A percentile compares a stretch with the other conserved stretches of the same genome.
phyloP scores from a whole-genome alignment of 306 rosid species.

The Sphenostylis stenocarpa region DNA sequence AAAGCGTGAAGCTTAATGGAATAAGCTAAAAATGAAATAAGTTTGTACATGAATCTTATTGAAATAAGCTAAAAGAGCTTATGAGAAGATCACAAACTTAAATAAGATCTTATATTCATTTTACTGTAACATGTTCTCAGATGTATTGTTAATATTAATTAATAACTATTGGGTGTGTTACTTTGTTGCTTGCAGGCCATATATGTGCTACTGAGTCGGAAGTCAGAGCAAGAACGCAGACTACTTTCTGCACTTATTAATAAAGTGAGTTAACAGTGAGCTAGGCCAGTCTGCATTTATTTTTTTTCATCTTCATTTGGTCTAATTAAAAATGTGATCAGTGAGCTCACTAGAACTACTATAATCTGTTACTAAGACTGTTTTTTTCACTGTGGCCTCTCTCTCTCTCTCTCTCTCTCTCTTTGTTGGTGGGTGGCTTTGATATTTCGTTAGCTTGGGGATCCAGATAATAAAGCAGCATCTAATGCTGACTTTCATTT shows the following conservation, averaged over 20 bases:
- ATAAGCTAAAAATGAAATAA: neutral
- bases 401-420: neutral
- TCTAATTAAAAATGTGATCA: neutral
- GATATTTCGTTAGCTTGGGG: slow-evolving; percentile 75
- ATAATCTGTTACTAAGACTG: neutral
- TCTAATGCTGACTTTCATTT: slow-evolving; percentile 93
- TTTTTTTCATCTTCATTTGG: neutral
- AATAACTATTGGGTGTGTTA: neutral
- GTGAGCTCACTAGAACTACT: slow-evolving; percentile 17
- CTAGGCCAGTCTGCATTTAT: neutral
- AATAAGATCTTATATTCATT: no score
- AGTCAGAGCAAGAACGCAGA: slow-evolving; percentile 93
- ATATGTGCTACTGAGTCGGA: slow-evolving; percentile 75
- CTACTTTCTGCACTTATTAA: slow-evolving; percentile 89
- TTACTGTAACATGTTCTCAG: neutral
- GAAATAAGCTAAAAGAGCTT: no score
- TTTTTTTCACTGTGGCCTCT: neutral
- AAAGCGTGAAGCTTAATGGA: neutral
- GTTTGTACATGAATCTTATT: no score
- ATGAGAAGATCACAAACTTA: no score
- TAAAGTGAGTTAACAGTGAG: slow-evolving; percentile 63
- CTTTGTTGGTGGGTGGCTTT: slow-evolving; percentile 17
- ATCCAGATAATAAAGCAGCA: slow-evolving; percentile 90
- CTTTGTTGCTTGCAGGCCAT: slow-evolving; percentile 57
- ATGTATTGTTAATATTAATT: neutral